These are phyloP conservation scores for Exophiala sideris DNA, from an alignment of 2,329 filamentous ascomycete genomes.

Conservation along the genomic window DNA sequence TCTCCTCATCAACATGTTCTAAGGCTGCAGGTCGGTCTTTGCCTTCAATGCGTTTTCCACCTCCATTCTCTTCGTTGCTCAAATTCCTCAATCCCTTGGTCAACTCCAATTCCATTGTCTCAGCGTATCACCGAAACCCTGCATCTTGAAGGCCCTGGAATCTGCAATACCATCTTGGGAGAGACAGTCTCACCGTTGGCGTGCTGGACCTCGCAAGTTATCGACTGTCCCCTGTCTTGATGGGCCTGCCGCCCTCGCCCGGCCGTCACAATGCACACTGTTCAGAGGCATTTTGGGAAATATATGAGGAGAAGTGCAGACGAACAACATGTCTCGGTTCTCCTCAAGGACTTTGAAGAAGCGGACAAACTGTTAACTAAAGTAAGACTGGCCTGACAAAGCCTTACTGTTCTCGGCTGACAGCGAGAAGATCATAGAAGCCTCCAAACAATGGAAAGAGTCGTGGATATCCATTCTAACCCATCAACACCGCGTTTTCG, in stretches of 20 bases:
- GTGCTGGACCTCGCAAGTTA: background rate
- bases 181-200: background rate
- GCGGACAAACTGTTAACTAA: conserved; percentile 70
- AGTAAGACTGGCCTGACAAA: conserved; percentile 45
- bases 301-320: conserved; percentile 69
- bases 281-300: conserved; percentile 72
- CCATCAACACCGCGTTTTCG: conserved; percentile 63
- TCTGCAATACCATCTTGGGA: background rate
- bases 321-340: conserved; percentile 69
- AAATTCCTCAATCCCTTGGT: too few species aligned
- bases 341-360: conserved; percentile 77
- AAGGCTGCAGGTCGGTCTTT: background rate
- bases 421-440: conserved; percentile 64
- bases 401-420: conserved; percentile 9
- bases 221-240: background rate
- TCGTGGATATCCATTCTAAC: conserved; percentile 71
- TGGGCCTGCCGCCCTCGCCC: conserved; percentile 5
- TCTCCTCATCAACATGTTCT: background rate
- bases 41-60: background rate
- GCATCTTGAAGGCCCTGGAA: background rate
- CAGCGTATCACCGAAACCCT: background rate
- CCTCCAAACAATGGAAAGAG: conserved; percentile 72
- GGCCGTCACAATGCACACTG: conserved; percentile 58
- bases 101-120: background rate
- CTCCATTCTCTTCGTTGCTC: too few species aligned